Evolutionary conservation across 345 rosid genomes (phyloP).

Genomic region (Jatropha curcas): DNA sequence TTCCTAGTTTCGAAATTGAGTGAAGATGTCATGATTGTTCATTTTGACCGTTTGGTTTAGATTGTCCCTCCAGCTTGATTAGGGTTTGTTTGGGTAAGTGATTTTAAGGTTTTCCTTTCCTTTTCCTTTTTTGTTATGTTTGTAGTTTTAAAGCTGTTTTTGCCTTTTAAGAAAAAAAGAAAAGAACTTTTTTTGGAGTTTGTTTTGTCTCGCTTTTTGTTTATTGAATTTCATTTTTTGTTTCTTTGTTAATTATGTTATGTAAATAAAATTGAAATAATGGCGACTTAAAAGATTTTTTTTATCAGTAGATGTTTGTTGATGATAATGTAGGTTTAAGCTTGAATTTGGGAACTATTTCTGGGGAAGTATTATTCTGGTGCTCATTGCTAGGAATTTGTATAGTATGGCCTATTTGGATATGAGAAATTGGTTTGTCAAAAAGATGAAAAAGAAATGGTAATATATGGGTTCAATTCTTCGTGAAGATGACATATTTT

Average conservation of each 20-base stretch:
- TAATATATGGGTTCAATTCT: not conserved
- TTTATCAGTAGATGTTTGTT: not conserved
- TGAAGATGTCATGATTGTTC: constrained; percentile 17
- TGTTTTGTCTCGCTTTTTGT: no score
- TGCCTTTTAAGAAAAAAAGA: not conserved
- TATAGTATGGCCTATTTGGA: not conserved
- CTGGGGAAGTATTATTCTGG: not conserved
- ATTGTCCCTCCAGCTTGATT: constrained; percentile 21
- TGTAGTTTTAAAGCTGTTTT: constrained; percentile 6
- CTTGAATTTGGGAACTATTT: constrained; percentile 5
- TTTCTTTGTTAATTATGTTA: constrained; percentile 4
- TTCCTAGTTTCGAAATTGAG: constrained; percentile 4
- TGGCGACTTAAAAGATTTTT: not conserved
- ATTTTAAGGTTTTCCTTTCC: constrained; percentile 7
- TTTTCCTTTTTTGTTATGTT: constrained; percentile 1
- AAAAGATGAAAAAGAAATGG: constrained; percentile 2
- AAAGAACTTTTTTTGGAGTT: no score
- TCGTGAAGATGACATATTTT: no score
- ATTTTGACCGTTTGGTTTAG: constrained; percentile 34
- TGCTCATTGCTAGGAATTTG: not conserved
- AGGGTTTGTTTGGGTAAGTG: constrained; percentile 25
- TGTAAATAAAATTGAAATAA: not conserved
- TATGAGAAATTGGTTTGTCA: not conserved
- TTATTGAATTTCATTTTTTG: no score
- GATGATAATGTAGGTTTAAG: not conserved